phyloP scores from a whole-genome alignment of 1,284 basidiomycete species.

The Apiotrichum brassicae region DNA sequence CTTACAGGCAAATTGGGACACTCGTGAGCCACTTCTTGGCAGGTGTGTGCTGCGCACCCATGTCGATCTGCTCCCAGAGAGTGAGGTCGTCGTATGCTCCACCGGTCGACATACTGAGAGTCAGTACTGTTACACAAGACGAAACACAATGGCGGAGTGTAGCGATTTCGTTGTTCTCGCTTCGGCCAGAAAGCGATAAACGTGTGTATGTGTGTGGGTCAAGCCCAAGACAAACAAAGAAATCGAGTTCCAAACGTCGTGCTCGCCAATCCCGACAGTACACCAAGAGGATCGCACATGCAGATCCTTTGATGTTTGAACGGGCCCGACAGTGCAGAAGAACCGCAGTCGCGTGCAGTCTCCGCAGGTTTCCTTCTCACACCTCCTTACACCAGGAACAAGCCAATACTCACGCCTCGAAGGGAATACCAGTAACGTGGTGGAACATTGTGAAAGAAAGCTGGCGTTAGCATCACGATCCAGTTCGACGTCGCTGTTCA shows the following conservation, averaged over 20 bases:
- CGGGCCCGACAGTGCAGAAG: too few species aligned
- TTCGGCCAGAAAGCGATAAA: conserved; percentile 88
- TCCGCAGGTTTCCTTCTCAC: too few species aligned
- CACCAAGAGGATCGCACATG: too few species aligned
- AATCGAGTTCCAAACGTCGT: too few species aligned
- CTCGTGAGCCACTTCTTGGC: conserved; percentile 96
- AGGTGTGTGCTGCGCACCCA: conserved; percentile 95
- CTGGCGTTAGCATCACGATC: conserved; percentile 49
- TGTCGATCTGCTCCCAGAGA: conserved; percentile 99
- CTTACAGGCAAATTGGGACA: conserved; percentile 84
- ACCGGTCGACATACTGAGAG: conserved; percentile 60
- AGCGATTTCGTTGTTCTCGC: conserved; percentile 53
- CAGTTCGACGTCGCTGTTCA: too few species aligned
- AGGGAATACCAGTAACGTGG: conserved; percentile 94
- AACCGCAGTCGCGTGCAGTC: too few species aligned
- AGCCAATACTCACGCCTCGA: conserved; percentile 77
- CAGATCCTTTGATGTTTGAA: too few species aligned
- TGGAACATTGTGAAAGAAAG: conserved; percentile 98
- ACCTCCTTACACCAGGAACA: conserved; percentile 81
- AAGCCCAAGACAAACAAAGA: too few species aligned
- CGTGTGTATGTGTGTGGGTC: too few species aligned
- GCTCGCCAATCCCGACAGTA: too few species aligned
- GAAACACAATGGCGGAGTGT: conserved; percentile 97
- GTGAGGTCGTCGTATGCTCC: conserved; percentile 97
- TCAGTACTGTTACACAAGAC: conserved; percentile 96